Conservation (phyloP, 23 red algal species). For the Gracilaria gracilis region DNA sequence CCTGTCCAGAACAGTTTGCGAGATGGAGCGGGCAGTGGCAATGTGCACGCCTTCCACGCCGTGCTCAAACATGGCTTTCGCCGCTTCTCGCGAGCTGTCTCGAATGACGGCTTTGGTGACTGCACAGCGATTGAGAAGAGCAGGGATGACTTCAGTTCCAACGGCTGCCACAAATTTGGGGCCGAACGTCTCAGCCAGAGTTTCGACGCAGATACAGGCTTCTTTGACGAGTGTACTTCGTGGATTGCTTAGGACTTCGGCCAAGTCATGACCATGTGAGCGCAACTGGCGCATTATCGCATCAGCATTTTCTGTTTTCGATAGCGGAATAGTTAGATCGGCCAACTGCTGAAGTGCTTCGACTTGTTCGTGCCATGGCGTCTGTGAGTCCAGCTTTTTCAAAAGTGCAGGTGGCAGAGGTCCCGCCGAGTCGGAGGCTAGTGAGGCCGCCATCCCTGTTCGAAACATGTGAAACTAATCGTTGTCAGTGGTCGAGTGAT, state of each 20-base stretch:
- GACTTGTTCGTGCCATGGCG: constrained; percentile 23
- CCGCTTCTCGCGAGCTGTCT: constrained; percentile 26
- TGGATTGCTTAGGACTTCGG: constrained; percentile 5
- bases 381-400: neutral
- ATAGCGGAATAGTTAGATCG: constrained; percentile 25
- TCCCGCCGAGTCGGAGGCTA: neutral
- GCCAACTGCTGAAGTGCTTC: constrained; percentile 37
- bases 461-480: neutral
- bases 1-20: constrained; percentile 15
- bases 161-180: constrained; percentile 35
- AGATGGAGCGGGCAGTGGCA: constrained; percentile 7
- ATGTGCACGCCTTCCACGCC: constrained; percentile 42
- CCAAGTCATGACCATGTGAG: neutral
- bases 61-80: constrained; percentile 56
- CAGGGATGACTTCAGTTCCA: constrained; percentile 26
- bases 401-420: neutral
- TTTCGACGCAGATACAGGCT: constrained; percentile 49
- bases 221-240: constrained; percentile 60
- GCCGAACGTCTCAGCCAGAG: constrained; percentile 28
- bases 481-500: too few species aligned
- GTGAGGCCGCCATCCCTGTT: neutral
- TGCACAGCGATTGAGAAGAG: constrained; percentile 21
- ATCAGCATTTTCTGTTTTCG: neutral
- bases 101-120: constrained; percentile 54
- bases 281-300: constrained; percentile 48